Conservation (phyloP, 176 grass and related monocot genomes). For the Zea mays region Zm-B73-REFERENCE-NAM-5.0 NC_050096.1:233711501-233712000, state of each 20-base stretch:
- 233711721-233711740: conserved; percentile 98
- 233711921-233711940: conserved; percentile 58
- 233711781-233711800: background rate
- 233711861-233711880: conserved; percentile 7
- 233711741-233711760: conserved; percentile 98
- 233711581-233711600: conserved; percentile 71
- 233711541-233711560: conserved; percentile 91
- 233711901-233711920: conserved; percentile 61
- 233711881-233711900: conserved; percentile 30
- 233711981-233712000: conserved; percentile 25
- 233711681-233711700: conserved; percentile 92
- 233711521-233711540: background rate
- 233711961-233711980: conserved; percentile 3
- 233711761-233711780: conserved; percentile 62
- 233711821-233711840: background rate
- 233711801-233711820: conserved; percentile 23
- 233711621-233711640: conserved; percentile 69
- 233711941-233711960: conserved; percentile 2
- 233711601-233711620: conserved; percentile 70
- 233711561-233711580: conserved; percentile 63
- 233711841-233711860: background rate
- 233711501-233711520: background rate
- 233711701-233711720: conserved; percentile 99
- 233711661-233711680: conserved; percentile 68
- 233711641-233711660: conserved; percentile 67